Base-by-base conservation (phyloP, 1,139 yeast species). In the Eremothecium cymbalariae region DNA sequence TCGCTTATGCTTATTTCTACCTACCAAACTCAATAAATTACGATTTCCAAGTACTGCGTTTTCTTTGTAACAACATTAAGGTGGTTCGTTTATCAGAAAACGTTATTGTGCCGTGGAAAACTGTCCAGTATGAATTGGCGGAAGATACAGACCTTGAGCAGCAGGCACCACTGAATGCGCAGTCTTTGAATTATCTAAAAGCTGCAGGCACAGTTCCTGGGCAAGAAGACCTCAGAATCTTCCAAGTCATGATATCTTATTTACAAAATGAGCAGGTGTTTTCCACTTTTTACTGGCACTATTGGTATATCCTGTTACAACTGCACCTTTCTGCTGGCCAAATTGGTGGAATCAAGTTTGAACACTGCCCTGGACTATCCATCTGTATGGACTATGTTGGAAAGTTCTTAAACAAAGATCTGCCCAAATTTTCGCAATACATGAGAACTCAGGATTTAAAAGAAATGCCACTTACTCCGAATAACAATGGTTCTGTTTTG, bases 221-320 rank as follows among this genome's bases (percentile, higher is more conserved):
- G 18, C 41, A 38, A 11, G 33, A 39, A 12, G 44, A 51, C 31
- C 35, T 38, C 1, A 41, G 38, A 28, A 40, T 42, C 16, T 51
- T 52, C 33, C 51, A 46, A 26, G 47, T 55, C 16, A 43, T 55
- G 18, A 45, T 51, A n/a, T 55, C 60, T 5, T 55, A 56, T 26
- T 37, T 56, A 37, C 47, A 49, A 25, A 51, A 54, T 33, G 52
- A 50, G 34, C 38, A 44, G 6, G 42, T 49, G 8, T 52, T 53
- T 25, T 33, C 42, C 28, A 46, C 55, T 11, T 56, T 56, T 36
- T 50, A 53, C 32, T 56, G 54, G 52, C 57, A 56, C 37, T 54
- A 51, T 38, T 55, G 59, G 59, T 42, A 40, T 31, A 52, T 54
- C 12, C 36, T 45, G 15, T 24, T 48, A 19, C 34, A 39, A 8